Conservation (phyloP, 805 yeast species). For the Ogataea nitratoaversa region DNA sequence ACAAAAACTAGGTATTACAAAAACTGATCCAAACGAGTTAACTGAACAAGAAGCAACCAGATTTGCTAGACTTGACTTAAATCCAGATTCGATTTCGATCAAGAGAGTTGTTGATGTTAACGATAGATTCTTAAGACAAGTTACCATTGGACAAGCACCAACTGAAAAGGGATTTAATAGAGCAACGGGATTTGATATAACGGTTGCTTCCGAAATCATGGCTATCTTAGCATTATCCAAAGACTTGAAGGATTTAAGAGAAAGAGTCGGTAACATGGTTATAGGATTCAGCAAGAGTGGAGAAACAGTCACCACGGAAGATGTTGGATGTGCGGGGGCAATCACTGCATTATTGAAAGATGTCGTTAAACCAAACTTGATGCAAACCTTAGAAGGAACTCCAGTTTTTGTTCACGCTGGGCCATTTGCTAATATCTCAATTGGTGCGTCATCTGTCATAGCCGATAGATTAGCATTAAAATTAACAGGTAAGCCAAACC, state of each 20-base stretch:
- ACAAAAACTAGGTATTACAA: constrained; percentile 61
- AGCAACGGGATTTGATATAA: constrained; percentile 75
- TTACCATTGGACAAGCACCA: constrained; percentile 77
- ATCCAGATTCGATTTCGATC: constrained; percentile 76
- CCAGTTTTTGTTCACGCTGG: constrained; percentile 88
- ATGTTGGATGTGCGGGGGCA: constrained; percentile 83
- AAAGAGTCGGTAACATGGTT: constrained; percentile 71
- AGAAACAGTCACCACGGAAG: constrained; percentile 77
- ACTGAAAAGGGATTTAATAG: constrained; percentile 74
- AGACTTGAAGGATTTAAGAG: constrained; percentile 67
- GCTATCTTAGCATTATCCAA: constrained; percentile 75
- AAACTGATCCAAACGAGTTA: constrained; percentile 68
- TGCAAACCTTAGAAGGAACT: constrained; percentile 87
- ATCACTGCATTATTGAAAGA: constrained; percentile 77
- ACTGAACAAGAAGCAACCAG: constrained; percentile 60
- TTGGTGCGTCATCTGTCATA: constrained; percentile 79
- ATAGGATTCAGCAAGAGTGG: constrained; percentile 63
- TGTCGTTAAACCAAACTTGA: constrained; percentile 78
- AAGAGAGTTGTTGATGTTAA: constrained; percentile 83
- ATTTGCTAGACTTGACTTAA: constrained; percentile 70
- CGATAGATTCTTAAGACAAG: constrained; percentile 74
- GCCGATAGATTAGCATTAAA: constrained; percentile 82
- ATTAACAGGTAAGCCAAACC: constrained; percentile 52
- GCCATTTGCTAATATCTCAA: constrained; percentile 83
- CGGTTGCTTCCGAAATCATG: constrained; percentile 85